These are phyloP conservation scores for Solanum appendiculatum DNA, from an alignment of 257 asterid genomes.

Conservation along the genomic window DNA sequence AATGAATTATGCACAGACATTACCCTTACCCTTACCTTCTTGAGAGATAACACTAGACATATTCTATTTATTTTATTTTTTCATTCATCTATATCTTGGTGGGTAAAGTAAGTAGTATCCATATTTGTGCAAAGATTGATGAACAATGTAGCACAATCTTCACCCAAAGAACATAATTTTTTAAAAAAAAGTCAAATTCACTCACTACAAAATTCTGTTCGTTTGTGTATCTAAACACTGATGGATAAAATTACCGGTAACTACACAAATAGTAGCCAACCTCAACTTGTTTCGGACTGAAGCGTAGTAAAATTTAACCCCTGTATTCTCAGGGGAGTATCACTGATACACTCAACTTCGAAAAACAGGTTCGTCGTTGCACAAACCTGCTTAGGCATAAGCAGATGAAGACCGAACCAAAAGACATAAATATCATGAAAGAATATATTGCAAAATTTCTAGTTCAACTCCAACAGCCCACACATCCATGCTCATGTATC, in stretches of 20 bases:
- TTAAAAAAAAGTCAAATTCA: neutral
- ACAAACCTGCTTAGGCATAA: neutral
- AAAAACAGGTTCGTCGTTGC: neutral
- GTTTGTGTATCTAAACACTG: neutral
- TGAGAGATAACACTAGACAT: neutral
- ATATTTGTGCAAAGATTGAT: neutral
- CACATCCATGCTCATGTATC: neutral
- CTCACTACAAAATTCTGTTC: neutral
- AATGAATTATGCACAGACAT: neutral
- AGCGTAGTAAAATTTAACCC: neutral
- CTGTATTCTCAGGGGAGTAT: neutral
- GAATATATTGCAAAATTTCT: neutral
- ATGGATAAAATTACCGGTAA: neutral
- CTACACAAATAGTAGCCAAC: neutral
- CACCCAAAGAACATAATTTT: neutral
- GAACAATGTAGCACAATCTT: neutral
- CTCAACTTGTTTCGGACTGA: neutral
- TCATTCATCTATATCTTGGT: neutral
- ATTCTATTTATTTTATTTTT: neutral
- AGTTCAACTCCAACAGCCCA: neutral
- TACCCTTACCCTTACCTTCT: neutral
- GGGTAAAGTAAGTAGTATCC: neutral
- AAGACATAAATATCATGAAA: neutral
- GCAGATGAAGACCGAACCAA: neutral
- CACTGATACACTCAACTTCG: neutral